Evolutionary conservation across 2,329 filamentous ascomycete species (phyloP), one percentile per base, ranked within the genome.

Genomic region (Leptoxyphium fumago): DNA sequence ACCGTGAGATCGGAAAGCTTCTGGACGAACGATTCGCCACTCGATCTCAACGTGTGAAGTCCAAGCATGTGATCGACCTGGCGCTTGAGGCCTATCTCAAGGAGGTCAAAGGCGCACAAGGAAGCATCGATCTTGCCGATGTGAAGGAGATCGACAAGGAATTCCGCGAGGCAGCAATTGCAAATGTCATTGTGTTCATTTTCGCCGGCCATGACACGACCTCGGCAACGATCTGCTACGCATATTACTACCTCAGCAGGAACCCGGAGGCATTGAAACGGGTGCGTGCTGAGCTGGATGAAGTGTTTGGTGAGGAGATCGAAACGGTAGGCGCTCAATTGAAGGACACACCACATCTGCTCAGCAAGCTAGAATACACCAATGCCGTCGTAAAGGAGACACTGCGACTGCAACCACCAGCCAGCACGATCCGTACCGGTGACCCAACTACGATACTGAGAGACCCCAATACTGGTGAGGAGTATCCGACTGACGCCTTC

Each of bases 311-410:
- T 10, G 45, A 63, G 0, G 62, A 69, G 38, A 52, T 61, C 8
- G 51, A 60, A 5, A 41, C 38, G 7, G 50, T 52, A 2, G 64
- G 63, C 28, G 50, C 55, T 2, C 55, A 62, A 26, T 60, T 77
- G 15, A 55, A 60, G 29, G 48, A 61, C 2, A 59, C 71, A 21
- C 66, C 70, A 1, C 55, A 63, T 21, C 60, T 70, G 2, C 61
- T 77, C 41, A 73, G 71, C 54, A 60, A 66, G 38, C 61, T 77
- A 18, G 62, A 65, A 0, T 76, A 73, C 53, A 73, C 72, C 2
- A 59, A 58, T 5, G 72, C 71, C 21, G 64, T 74, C 7, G 64
- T 74, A 47, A 72, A 72, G 46, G 74, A 78, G 55, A 64, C 66
- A 1, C 60, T 77, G 2, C 65, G 74, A 5, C 52, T 77, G 29